These are phyloP conservation scores for Colletotrichum melonis DNA, from an alignment of 2,329 filamentous ascomycete species.

Conservation along the genomic window DNA sequence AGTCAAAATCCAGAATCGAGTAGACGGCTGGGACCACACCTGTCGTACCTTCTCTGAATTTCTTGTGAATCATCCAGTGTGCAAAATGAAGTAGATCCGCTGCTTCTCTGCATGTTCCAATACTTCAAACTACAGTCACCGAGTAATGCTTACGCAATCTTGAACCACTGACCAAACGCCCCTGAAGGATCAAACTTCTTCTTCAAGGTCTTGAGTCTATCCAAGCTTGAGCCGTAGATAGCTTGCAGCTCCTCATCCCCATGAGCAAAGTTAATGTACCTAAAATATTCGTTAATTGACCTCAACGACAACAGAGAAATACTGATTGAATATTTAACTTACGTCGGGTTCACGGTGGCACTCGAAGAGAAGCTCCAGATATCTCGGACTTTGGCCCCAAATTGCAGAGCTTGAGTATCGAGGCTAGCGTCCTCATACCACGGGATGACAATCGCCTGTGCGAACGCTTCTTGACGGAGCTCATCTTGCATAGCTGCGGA, in stretches of 20 bases:
- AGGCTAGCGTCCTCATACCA: slow-evolving; percentile 51
- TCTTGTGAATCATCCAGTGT: too few species aligned
- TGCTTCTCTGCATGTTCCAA: not conserved
- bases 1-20: too few species aligned
- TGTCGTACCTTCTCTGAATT: too few species aligned
- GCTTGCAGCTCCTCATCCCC: slow-evolving; percentile 43
- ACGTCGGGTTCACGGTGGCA: slow-evolving; percentile 40
- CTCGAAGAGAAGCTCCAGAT: slow-evolving; percentile 40
- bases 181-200: slow-evolving; percentile 41
- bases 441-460: slow-evolving; percentile 49
- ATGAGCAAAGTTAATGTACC: slow-evolving; percentile 45
- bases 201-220: slow-evolving; percentile 41
- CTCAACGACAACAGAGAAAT: not conserved
- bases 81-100: not conserved
- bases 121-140: not conserved
- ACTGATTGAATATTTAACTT: slow-evolving; percentile 3
- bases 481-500: slow-evolving; percentile 44
- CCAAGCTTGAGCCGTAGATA: slow-evolving; percentile 42
- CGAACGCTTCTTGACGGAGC: slow-evolving; percentile 45
- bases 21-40: too few species aligned
- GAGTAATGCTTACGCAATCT: not conserved
- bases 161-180: slow-evolving; percentile 45
- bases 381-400: slow-evolving; percentile 45
- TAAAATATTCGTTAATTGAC: not conserved
- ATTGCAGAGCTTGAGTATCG: slow-evolving; percentile 46